These are phyloP conservation scores for Stemphylium beticola DNA, from an alignment of 2,329 filamentous ascomycete genomes.

Conservation along the genomic window DNA sequence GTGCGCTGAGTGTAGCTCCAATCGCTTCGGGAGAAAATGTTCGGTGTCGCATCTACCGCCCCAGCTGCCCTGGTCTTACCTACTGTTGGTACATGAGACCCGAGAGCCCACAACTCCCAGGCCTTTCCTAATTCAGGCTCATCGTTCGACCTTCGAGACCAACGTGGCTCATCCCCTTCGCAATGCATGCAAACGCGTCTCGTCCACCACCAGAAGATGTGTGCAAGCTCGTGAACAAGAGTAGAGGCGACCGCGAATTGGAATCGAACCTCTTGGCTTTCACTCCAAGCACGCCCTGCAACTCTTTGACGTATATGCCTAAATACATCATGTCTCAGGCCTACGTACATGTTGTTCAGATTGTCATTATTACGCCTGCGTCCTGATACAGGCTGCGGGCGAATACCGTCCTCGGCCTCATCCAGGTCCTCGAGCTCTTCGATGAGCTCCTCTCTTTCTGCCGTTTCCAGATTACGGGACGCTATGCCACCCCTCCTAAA, in stretches of 20 bases:
- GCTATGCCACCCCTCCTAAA: no score
- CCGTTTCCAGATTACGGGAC: no score
- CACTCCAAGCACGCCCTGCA: not conserved
- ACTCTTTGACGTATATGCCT: no score
- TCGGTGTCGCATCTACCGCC: not conserved
- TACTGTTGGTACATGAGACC: not conserved
- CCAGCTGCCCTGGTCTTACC: not conserved
- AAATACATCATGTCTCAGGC: no score
- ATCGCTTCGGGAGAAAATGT: not conserved
- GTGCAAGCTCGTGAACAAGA: not conserved
- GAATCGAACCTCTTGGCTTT: not conserved
- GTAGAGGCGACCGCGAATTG: conserved; percentile 1
- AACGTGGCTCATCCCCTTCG: not conserved
- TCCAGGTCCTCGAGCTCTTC: no score
- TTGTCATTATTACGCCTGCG: no score
- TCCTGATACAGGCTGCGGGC: no score
- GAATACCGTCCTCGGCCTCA: no score
- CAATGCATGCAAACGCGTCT: not conserved
- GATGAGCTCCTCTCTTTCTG: no score
- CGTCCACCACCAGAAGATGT: conserved; percentile 1
- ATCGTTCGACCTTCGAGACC: not conserved
- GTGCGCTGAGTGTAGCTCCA: not conserved
- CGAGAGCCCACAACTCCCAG: conserved; percentile 1
- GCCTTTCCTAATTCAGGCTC: not conserved
- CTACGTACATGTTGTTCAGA: no score